Percentiles rank a stretch among this genome's conserved stretches.
Evolutionary conservation across 495 filamentous ascomycete species (phyloP).

Genomic region (Sabuloglossum arenarium): DNA sequence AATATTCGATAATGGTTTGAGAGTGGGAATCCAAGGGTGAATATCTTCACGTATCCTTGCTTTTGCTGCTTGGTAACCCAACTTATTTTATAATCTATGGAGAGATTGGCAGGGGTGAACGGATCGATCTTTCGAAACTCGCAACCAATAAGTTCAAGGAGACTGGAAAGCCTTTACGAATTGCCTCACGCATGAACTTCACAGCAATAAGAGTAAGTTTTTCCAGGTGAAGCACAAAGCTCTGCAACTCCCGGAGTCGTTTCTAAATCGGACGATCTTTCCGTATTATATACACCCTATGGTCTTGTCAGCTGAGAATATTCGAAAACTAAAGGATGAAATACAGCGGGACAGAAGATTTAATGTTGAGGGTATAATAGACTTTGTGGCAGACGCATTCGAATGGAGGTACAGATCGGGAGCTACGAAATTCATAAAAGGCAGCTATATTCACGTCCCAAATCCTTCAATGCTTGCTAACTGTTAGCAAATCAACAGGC

Average conservation of each 20-base stretch:
- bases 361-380: constrained; percentile 43
- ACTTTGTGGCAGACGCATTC: constrained; percentile 58
- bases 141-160: constrained; percentile 56
- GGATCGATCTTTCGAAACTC: constrained; percentile 67
- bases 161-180: constrained; percentile 48
- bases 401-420: constrained; percentile 65
- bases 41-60: background rate
- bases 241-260: constrained; percentile 55
- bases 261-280: constrained; percentile 59
- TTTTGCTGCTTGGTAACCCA: background rate
- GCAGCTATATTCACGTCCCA: constrained; percentile 11
- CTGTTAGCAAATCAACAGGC: constrained; percentile 12
- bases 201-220: constrained; percentile 64
- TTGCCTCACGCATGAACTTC: constrained; percentile 66
- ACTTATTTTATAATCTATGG: constrained; percentile 43
- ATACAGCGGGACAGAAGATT: constrained; percentile 43
- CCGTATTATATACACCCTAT: constrained; percentile 72
- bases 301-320: constrained; percentile 40
- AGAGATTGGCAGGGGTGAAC: constrained; percentile 63
- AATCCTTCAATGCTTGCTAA: constrained; percentile 12
- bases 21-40: background rate
- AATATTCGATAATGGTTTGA: background rate
- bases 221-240: constrained; percentile 57
- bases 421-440: constrained; percentile 65
- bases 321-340: constrained; percentile 32